These are phyloP conservation scores for Hypsizygus marmoreus DNA, from an alignment of 768 basidiomycete genomes.

Conservation along the genomic window DNA sequence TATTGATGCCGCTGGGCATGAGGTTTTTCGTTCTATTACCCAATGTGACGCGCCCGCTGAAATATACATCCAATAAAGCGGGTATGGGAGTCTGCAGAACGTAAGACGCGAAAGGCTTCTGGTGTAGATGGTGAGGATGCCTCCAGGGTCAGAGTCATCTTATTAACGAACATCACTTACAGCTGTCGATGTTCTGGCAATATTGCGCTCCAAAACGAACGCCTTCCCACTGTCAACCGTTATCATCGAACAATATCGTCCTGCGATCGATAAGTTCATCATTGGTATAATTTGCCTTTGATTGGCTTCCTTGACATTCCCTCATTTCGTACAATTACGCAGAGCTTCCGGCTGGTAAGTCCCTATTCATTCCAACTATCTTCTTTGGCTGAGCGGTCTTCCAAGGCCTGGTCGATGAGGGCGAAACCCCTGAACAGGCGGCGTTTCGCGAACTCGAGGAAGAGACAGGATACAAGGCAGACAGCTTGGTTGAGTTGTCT, in stretches of 20 bases:
- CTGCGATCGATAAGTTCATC: slow-evolving; percentile 76
- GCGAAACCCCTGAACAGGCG: slow-evolving; percentile 77
- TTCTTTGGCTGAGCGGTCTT: not conserved
- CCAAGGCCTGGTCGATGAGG: slow-evolving; percentile 80
- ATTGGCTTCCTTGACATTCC: not conserved
- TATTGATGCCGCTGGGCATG: slow-evolving; percentile 72
- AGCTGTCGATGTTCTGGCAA: slow-evolving; percentile 86
- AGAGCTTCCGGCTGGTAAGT: slow-evolving; percentile 41
- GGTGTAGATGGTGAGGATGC: slow-evolving; percentile 75
- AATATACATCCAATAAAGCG: slow-evolving; percentile 44
- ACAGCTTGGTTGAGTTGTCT: slow-evolving; percentile 60
- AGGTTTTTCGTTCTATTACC: slow-evolving; percentile 44
- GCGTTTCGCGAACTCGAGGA: slow-evolving; percentile 90
- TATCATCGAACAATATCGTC: slow-evolving; percentile 90
- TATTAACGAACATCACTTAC: not conserved
- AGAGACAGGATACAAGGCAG: slow-evolving; percentile 86
- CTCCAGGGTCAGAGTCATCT: no score
- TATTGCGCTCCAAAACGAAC: slow-evolving; percentile 73
- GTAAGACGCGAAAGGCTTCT: slow-evolving; percentile 73
- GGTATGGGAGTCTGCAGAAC: slow-evolving; percentile 87
- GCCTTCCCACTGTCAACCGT: slow-evolving; percentile 78
- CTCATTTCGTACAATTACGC: not conserved
- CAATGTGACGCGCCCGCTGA: not conserved
- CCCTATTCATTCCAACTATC: not conserved
- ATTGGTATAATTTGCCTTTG: slow-evolving; percentile 53